Evolutionary conservation across 2,329 filamentous ascomycete species (phyloP), one percentile per base, ranked within the genome.

Genomic region (Taxawa tesnikishii): DNA sequence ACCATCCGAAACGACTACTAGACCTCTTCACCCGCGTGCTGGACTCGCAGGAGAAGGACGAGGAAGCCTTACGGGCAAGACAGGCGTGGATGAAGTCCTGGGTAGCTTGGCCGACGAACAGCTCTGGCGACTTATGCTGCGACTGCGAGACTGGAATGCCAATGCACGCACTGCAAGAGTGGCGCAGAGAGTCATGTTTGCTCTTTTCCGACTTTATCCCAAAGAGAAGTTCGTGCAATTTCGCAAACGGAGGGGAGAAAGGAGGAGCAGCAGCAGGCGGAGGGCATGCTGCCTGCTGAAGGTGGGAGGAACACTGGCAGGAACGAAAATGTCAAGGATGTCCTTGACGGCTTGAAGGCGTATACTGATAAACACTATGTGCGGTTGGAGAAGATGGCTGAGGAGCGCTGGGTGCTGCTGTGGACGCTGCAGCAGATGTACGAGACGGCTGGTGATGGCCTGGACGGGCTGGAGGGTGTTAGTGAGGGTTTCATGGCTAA

Each of bases 361-460:
- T 96, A 98, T 53, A 94, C 87, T 0, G 85, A 96, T 57, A 72
- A 87, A 42, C 90, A 98, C 55, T 94, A 93, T 56, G 80, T 79
- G 55, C 71, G 88, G 33, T 70, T 90, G 45, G 87, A 94, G 53
- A 88, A 93, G 49, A 62, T 94, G 45, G 75, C 87, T 25, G 88
- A 96, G 52, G 90, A 96, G 63, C 93, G 87, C 51, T 96, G 87
- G 58, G 59, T 98, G 47, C 73, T 96, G 25, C 84, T 94, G 57
- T 96, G 92, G 68, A 92, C 88, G 40, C 63, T 96, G 40, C 72
- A 78, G 48, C 83, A 94, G 62, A 96, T 96, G 87, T 85, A 93
- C 50, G 80, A 68, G 53, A 67, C 79, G 4, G 45, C 45, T 28
- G 49, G 41, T 18, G 41, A 37, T 16, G 38, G n/a, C n/a, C n/a